phyloP scores from a whole-genome alignment of 768 basidiomycete genomes.

The Russula ochroleuca region DNA sequence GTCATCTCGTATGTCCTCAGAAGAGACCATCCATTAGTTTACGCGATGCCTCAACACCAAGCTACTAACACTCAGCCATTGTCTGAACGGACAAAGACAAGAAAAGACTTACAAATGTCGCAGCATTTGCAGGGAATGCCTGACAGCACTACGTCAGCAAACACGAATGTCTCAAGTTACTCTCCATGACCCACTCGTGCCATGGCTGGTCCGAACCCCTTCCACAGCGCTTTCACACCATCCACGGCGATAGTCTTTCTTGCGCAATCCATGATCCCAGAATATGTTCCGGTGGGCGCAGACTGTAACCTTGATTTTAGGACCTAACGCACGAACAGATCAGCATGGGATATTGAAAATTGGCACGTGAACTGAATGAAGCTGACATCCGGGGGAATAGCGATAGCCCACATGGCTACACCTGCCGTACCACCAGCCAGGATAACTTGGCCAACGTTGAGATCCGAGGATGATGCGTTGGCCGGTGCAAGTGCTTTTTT shows the following conservation, averaged over 20 bases:
- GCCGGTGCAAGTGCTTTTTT: constrained; percentile 83
- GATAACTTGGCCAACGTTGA: constrained; percentile 84
- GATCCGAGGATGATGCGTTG: constrained; percentile 70
- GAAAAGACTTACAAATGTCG: constrained; percentile 67
- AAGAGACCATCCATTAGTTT: constrained; percentile 73
- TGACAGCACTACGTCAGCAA: constrained; percentile 33
- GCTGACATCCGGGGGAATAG: constrained; percentile 93
- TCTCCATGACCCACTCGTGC: constrained; percentile 54
- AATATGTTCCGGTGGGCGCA: constrained; percentile 96
- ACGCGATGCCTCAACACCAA: constrained; percentile 89
- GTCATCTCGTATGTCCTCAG: constrained; percentile 29
- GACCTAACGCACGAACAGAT: constrained; percentile 50
- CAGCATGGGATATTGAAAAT: neutral
- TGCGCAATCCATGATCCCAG: constrained; percentile 87
- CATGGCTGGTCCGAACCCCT: constrained; percentile 98
- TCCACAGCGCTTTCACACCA: constrained; percentile 87
- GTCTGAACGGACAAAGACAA: neutral
- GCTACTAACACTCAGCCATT: constrained; percentile 41
- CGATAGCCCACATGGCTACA: constrained; percentile 96
- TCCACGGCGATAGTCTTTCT: constrained; percentile 88
- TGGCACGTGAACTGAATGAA: neutral
- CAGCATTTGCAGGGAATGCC: constrained; percentile 98
- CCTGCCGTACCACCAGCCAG: constrained; percentile 92
- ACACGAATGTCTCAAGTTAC: neutral
- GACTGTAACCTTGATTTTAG: constrained; percentile 95